Base-by-base conservation (phyloP, 345 rosid species). In the Citrus mangshanensis region DNA sequence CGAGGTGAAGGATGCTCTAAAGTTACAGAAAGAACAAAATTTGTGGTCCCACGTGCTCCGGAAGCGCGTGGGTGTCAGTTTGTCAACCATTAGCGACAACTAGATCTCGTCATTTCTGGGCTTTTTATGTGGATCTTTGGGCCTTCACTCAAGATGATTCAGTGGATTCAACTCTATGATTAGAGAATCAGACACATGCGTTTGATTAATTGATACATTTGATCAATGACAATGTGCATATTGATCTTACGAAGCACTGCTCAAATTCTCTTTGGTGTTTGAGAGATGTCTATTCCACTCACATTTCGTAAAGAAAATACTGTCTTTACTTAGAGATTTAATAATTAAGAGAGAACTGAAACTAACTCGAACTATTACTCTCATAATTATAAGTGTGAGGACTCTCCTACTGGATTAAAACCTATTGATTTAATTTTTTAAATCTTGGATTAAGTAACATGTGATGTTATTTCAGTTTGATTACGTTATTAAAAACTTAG, bases 71-170 rank as follows among this genome's bases (percentile, higher is more conserved):
- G 42, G 27, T 1, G 35, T 81, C 85, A 81, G 69, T 51, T 79
- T 86, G 90, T 88, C 90, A 91, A 87, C 89, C 34, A 32, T n/a
- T 55, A 19, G 38, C 66, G 75, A 79, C 80, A 84, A 81, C 66
- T 35, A 13, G 56, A 35, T 38, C 28, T 34, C 12, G 32, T 35
- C 65, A 73, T 51, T 73, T 77, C 46, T 77, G 75, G 81, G 73
- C 65, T 63, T 51, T 62, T 62, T 4, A 3, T 25, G 21, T 32
- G 54, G 81, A 30, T 37, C 76, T 59, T 69, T 49, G 75, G 60
- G 60, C 61, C 34, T 6, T 9, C 28, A 14, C 10, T 5, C 9
- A 13, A 69, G 42, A 19, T 42, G 21, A 42, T 46, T 7, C 68
- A n/a, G 35, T 55, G 49, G 14, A 32, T 72, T 56, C 10, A 10